phyloP scores from a whole-genome alignment of 495 filamentous ascomycete genomes.

The Xylaria scruposa region DNA sequence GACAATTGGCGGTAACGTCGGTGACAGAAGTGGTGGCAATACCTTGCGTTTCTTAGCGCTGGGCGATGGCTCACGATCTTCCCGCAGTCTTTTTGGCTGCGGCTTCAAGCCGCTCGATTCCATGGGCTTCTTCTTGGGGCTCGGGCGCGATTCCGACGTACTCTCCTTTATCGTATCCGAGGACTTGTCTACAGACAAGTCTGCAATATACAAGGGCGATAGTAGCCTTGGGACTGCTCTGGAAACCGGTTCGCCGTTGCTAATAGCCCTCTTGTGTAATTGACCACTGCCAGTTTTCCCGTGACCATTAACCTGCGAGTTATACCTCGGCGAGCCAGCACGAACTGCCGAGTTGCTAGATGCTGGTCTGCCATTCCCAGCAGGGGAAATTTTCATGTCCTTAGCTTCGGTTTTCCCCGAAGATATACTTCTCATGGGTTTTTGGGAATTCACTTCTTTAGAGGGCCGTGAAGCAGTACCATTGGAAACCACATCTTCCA shows the following conservation, averaged over 20 bases:
- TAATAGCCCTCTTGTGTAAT: slow-evolving; percentile 46
- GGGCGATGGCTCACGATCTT: slow-evolving; percentile 44
- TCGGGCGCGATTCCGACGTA: slow-evolving; percentile 35
- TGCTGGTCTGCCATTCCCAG: slow-evolving; percentile 44
- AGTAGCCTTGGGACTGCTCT: slow-evolving; percentile 41
- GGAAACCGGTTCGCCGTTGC: slow-evolving; percentile 31
- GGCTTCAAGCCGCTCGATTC: slow-evolving; percentile 36
- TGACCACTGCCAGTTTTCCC: slow-evolving; percentile 40
- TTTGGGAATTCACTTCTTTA: slow-evolving; percentile 35
- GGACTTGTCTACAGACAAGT: slow-evolving; percentile 49
- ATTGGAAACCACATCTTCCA: slow-evolving; percentile 39
- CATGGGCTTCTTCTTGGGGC: slow-evolving; percentile 38
- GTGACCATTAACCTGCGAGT: slow-evolving; percentile 47
- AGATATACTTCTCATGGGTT: slow-evolving; percentile 35
- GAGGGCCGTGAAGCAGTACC: slow-evolving; percentile 33
- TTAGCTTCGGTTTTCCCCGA: slow-evolving; percentile 36
- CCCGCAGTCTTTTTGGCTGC: slow-evolving; percentile 37
- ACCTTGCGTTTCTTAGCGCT: slow-evolving; percentile 47
- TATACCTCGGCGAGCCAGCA: slow-evolving; percentile 47
- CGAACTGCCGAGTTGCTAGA: slow-evolving; percentile 41
- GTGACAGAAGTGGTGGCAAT: slow-evolving; percentile 52
- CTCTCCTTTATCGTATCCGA: slow-evolving; percentile 42
- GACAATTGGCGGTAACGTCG: slow-evolving; percentile 53
- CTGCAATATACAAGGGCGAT: slow-evolving; percentile 47
- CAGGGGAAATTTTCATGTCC: slow-evolving; percentile 36